Evolutionary conservation across 2,329 filamentous ascomycete species (phyloP).

Genomic region (Xylariaceae sp.): DNA sequence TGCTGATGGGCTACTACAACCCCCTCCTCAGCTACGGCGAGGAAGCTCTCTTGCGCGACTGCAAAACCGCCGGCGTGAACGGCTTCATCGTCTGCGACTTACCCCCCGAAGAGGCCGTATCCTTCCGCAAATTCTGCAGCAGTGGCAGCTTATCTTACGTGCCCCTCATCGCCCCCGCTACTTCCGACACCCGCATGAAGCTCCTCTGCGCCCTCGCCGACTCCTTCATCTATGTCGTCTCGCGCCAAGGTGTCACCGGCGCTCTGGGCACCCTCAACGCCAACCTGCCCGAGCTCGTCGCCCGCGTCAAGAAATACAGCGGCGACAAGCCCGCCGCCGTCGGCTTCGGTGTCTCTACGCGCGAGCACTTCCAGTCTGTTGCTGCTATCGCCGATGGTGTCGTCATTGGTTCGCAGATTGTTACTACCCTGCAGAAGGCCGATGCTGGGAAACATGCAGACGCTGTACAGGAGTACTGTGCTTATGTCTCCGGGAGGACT

Average conservation of each 20-base stretch:
- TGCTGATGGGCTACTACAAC: slow-evolving; percentile 99
- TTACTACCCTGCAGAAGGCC: slow-evolving; percentile 72
- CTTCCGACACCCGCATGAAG: slow-evolving; percentile 90
- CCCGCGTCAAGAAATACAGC: slow-evolving; percentile 86
- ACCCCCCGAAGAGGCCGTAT: slow-evolving; percentile 90
- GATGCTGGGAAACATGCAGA: slow-evolving; percentile 62
- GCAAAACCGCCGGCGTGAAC: slow-evolving; percentile 80
- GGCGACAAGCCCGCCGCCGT: slow-evolving; percentile 87
- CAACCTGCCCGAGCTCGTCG: slow-evolving; percentile 75
- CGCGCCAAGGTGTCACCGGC: slow-evolving; percentile 93
- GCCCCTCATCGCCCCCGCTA: slow-evolving; percentile 91
- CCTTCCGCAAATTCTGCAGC: slow-evolving; percentile 81
- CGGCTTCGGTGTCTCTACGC: slow-evolving; percentile 93
- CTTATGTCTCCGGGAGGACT: slow-evolving; percentile 55
- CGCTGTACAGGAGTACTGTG: slow-evolving; percentile 82
- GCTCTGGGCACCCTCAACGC: slow-evolving; percentile 78
- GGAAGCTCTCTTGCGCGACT: slow-evolving; percentile 80
- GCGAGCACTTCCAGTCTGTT: slow-evolving; percentile 87
- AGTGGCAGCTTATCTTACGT: slow-evolving; percentile 86
- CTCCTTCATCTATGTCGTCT: slow-evolving; percentile 98
- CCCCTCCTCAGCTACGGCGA: slow-evolving; percentile 92
- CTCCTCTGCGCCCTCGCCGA: slow-evolving; percentile 94
- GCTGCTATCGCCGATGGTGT: slow-evolving; percentile 85
- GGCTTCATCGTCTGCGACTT: slow-evolving; percentile 97
- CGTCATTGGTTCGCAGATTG: slow-evolving; percentile 93